Conservation (phyloP, 2,329 filamentous ascomycete species). For the Simplicillium aogashimaense region DNA sequence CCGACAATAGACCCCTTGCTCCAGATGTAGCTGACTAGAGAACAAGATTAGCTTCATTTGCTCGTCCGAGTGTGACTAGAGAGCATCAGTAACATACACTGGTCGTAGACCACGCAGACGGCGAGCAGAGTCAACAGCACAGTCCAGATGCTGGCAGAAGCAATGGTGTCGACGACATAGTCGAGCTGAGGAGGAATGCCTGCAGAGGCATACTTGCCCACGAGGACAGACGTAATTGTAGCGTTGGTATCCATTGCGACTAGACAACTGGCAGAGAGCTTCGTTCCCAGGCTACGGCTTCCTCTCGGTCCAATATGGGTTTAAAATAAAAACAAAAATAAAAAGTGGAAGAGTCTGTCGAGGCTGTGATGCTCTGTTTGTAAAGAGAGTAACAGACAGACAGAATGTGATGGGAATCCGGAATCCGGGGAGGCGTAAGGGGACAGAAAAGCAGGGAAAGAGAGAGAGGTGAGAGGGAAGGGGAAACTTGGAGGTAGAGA, state of each 20-base stretch:
- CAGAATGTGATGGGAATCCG: too few relatives aligned
- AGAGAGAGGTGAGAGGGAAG: background rate
- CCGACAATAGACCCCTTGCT: conserved; percentile 70
- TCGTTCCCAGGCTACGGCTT: too few relatives aligned
- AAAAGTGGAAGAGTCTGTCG: background rate
- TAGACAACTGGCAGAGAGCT: too few relatives aligned
- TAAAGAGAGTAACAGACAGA: background rate
- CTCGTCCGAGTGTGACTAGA: background rate
- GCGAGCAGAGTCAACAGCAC: conserved; percentile 61
- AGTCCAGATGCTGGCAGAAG: conserved; percentile 49
- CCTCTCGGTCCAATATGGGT: too few relatives aligned
- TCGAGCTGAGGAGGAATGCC: conserved; percentile 46
- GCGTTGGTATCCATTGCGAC: conserved; percentile 45
- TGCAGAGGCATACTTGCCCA: conserved; percentile 41
- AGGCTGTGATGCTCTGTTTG: too few relatives aligned
- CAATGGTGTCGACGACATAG: conserved; percentile 41
- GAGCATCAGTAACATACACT: conserved; percentile 51
- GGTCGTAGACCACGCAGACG: conserved; percentile 73
- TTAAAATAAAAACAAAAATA: too few relatives aligned
- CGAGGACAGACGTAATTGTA: conserved; percentile 59
- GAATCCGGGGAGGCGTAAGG: too few relatives aligned
- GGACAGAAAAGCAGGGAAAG: background rate
- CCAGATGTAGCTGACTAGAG: conserved; percentile 60
- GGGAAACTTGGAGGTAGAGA: background rate
- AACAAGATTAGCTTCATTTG: conserved; percentile 11